Conservation (phyloP, 2,329 filamentous ascomycete species). For the Fusarium sulawesiense region DNA sequence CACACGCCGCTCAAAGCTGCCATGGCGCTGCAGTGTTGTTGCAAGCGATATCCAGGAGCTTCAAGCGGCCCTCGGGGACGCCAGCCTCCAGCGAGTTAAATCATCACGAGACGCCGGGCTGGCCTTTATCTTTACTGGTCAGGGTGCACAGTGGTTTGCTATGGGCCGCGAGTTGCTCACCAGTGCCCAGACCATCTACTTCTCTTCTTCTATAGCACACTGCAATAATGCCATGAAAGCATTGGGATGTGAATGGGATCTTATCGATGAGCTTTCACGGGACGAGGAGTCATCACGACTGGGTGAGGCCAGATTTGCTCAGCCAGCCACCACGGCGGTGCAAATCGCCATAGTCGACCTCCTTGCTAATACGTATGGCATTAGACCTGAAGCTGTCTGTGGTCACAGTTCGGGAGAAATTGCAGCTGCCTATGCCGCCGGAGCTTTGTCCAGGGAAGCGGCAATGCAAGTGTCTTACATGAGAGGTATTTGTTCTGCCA, state of each 20-base stretch:
- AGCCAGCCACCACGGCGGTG: conserved; percentile 20
- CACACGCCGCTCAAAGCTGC: not conserved
- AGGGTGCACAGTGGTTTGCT: conserved; percentile 27
- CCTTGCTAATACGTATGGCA: conserved; percentile 19
- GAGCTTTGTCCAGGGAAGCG: conserved; percentile 27
- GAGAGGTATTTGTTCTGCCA: conserved; percentile 39
- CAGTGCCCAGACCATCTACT: not conserved
- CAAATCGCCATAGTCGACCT: conserved; percentile 29
- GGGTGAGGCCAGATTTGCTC: conserved; percentile 4
- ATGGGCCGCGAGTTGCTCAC: conserved; percentile 19
- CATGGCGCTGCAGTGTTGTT: conserved; percentile 4
- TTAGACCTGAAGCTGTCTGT: conserved; percentile 46
- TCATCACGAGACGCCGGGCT: not conserved
- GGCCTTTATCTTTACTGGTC: conserved; percentile 27
- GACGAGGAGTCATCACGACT: conserved; percentile 1
- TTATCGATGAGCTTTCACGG: conserved; percentile 9
- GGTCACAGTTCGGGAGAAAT: conserved; percentile 54
- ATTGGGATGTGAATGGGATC: conserved; percentile 9
- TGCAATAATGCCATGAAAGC: too few species aligned
- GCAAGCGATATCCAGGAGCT: not conserved
- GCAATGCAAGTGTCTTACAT: conserved; percentile 49
- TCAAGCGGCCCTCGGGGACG: too few species aligned
- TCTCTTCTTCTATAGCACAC: not conserved
- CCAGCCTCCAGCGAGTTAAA: not conserved
- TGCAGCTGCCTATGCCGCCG: conserved; percentile 50